Evolutionary conservation across 345 rosid species (phyloP).

Genomic region (Eucalyptus regnans): DNA sequence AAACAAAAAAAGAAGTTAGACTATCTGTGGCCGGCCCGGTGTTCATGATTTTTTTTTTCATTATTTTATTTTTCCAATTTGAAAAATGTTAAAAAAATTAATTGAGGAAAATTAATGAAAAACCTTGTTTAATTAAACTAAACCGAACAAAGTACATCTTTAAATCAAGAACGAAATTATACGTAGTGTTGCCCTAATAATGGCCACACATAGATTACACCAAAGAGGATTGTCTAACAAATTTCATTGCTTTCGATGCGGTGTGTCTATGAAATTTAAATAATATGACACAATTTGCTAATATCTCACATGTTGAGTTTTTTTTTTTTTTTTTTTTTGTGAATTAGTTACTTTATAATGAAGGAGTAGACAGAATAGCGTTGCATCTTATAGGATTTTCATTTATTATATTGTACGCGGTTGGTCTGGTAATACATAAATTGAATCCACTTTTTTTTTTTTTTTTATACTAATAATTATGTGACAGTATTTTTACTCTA

Average conservation of each 20-base stretch:
- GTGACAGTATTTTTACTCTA: not conserved
- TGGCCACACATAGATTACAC: not conserved
- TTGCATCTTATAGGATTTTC: not conserved
- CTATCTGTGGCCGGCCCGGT: not conserved
- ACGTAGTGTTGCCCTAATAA: not conserved
- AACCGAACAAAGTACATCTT: not conserved
- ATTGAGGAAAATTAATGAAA: not conserved
- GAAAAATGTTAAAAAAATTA: accelerated
- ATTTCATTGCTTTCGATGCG: not conserved
- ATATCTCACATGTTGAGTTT: not conserved
- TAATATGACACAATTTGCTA: not conserved
- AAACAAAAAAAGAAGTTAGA: not conserved
- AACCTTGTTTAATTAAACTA: not conserved
- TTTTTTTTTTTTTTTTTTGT: not conserved
- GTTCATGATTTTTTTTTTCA: not conserved
- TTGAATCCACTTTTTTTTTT: no score
- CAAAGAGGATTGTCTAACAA: not conserved
- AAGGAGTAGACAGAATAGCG: not conserved
- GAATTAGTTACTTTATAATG: not conserved
- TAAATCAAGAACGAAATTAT: not conserved
- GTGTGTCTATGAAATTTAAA: not conserved
- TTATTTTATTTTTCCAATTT: not conserved
- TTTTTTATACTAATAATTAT: no score
- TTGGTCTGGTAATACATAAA: no score
- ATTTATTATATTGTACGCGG: no score